These are phyloP conservation scores for Sclerotinia sclerotiorum DNA, from an alignment of 2,329 filamentous ascomycete genomes.

Conservation along the genomic window DNA sequence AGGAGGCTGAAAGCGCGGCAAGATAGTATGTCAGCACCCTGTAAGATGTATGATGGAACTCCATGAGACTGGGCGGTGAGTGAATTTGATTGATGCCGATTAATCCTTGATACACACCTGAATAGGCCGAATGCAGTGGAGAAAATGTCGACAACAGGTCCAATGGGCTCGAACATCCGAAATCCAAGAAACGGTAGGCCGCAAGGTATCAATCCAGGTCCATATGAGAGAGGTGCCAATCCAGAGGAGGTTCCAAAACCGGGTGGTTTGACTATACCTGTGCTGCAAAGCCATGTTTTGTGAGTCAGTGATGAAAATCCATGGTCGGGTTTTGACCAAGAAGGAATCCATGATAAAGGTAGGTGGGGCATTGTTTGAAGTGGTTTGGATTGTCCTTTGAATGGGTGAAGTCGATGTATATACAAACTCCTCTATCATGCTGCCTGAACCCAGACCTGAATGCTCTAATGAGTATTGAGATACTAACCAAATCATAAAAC, in stretches of 20 bases:
- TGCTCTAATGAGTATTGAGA: conserved; percentile 29
- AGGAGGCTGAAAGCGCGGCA: background rate
- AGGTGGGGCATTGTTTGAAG: conserved; percentile 16
- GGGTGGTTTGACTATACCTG: conserved; percentile 24
- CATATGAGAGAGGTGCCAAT: conserved; percentile 13
- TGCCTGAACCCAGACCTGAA: conserved; percentile 32
- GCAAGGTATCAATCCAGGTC: conserved; percentile 13
- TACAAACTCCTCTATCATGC: conserved; percentile 32
- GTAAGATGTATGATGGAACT: background rate
- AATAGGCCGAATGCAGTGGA: background rate
- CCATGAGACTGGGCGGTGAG: background rate
- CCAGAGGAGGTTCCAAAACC: conserved; percentile 15
- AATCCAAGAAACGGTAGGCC: conserved; percentile 12
- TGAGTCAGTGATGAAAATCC: conserved; percentile 21
- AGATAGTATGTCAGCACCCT: background rate
- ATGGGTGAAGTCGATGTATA: conserved; percentile 29
- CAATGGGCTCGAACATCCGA: conserved; percentile 7
- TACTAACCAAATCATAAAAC: conserved; percentile 31
- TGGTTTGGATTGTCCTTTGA: conserved; percentile 28
- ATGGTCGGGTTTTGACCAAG: conserved; percentile 24
- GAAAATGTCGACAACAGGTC: background rate
- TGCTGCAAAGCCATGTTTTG: conserved; percentile 15
- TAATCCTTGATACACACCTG: conserved; percentile 21
- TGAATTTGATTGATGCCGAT: background rate
- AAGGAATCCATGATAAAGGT: conserved; percentile 16